Conservation (phyloP, 2,329 filamentous ascomycete genomes). For the Sporothrix phasma region DNA sequence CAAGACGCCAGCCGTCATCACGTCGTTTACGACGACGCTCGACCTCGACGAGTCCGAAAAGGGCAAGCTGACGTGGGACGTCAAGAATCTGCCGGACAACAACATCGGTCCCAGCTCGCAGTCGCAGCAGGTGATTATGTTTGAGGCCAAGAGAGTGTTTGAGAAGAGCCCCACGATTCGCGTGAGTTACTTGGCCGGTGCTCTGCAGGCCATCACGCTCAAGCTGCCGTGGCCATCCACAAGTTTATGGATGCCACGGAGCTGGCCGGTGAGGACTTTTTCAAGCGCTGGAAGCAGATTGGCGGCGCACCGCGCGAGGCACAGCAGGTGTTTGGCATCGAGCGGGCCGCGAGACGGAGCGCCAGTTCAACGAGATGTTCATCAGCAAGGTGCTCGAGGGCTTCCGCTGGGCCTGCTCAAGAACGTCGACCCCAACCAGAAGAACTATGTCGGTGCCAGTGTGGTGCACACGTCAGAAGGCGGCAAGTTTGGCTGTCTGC, state of each 20-base stretch:
- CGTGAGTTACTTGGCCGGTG: slow-evolving; percentile 87
- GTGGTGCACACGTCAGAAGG: slow-evolving; percentile 72
- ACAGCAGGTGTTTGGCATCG: slow-evolving; percentile 72
- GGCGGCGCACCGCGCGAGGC: slow-evolving; percentile 78
- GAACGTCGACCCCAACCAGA: slow-evolving; percentile 80
- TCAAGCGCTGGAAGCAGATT: slow-evolving; percentile 98
- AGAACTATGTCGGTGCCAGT: slow-evolving; percentile 87
- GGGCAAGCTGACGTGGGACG: slow-evolving; percentile 66
- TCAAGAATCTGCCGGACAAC: slow-evolving; percentile 80
- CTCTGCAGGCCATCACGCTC: slow-evolving; percentile 82
- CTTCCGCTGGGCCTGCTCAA: slow-evolving; percentile 80
- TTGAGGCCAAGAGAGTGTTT: slow-evolving; percentile 76
- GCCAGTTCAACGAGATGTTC: slow-evolving; percentile 60
- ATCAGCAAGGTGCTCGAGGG: slow-evolving; percentile 66
- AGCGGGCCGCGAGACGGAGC: slow-evolving; percentile 37
- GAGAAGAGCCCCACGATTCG: slow-evolving; percentile 79
- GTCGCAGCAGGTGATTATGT: slow-evolving; percentile 89
- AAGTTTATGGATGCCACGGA: slow-evolving; percentile 96
- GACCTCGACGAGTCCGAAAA: slow-evolving; percentile 65
- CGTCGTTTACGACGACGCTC: slow-evolving; percentile 87
- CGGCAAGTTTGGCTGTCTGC: slow-evolving; percentile 87
- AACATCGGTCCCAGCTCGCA: slow-evolving; percentile 65
- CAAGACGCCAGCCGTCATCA: slow-evolving; percentile 75
- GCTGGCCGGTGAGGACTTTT: slow-evolving; percentile 83
- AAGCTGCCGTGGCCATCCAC: slow-evolving; percentile 83